These are phyloP conservation scores for Euphorbia tirucalli DNA, from an alignment of 345 rosid genomes.

Conservation along the genomic window DNA sequence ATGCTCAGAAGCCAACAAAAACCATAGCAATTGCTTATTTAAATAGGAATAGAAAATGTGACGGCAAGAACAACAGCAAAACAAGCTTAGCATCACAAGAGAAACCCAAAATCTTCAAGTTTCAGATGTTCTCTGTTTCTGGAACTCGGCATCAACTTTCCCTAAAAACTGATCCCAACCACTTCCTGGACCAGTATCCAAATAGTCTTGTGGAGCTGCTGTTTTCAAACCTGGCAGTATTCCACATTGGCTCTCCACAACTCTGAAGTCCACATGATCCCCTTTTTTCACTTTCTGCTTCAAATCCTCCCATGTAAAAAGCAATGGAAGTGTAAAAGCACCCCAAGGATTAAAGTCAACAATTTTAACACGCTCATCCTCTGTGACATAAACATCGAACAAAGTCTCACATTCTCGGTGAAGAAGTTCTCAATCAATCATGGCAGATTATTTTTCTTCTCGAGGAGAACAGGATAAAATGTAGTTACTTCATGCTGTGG, in stretches of 20 bases:
- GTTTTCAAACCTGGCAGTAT: constrained; percentile 68
- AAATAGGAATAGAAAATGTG: neutral
- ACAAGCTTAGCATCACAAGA: neutral
- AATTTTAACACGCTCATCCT: constrained; percentile 50
- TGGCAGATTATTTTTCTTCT: constrained; percentile 37
- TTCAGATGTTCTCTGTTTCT: constrained; percentile 26
- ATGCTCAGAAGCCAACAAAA: neutral
- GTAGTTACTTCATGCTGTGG: constrained; percentile 79
- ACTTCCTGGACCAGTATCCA: constrained; percentile 62
- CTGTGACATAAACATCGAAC: constrained; percentile 61
- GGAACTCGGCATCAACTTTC: constrained; percentile 53
- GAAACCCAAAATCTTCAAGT: neutral
- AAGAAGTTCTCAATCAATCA: constrained; percentile 49
- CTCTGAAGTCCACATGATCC: constrained; percentile 46
- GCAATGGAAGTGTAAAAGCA: constrained; percentile 65
- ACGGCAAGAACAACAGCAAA: neutral
- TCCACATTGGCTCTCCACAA: constrained; percentile 57
- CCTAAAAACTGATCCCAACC: constrained; percentile 78
- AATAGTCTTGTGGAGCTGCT: constrained; percentile 67
- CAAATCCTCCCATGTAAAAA: constrained; percentile 77
- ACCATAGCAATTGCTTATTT: neutral
- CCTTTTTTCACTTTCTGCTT: constrained; percentile 31
- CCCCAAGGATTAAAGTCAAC: constrained; percentile 91
- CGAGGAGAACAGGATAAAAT: constrained; percentile 56
- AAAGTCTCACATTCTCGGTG: constrained; percentile 31